Evolutionary conservation across 257 asterid species (phyloP).

Genomic region (Coffea canephora): DNA sequence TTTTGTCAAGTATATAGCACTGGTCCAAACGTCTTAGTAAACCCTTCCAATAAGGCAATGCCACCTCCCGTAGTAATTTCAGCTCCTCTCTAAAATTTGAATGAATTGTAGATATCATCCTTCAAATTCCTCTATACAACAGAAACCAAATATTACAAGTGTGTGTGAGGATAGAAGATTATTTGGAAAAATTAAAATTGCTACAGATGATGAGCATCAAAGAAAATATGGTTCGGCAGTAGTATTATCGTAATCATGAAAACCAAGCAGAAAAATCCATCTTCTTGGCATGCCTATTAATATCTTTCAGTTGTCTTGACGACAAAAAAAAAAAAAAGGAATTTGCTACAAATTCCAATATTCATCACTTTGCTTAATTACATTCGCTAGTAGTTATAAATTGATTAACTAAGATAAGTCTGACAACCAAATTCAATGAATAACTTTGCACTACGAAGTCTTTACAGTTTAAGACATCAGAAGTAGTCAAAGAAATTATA

Average conservation of each 20-base stretch:
- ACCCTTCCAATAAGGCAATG: not conserved
- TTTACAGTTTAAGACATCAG: not conserved
- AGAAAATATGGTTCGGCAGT: not conserved
- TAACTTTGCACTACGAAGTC: not conserved
- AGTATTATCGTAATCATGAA: not conserved
- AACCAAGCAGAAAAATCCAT: not conserved
- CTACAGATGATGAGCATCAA: not conserved
- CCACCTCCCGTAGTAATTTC: not conserved
- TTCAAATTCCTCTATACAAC: not conserved
- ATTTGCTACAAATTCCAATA: not conserved
- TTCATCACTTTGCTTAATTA: not conserved
- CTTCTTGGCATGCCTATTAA: not conserved
- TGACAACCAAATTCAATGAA: not conserved
- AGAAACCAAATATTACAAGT: not conserved
- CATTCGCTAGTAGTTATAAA: not conserved
- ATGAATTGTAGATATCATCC: not conserved
- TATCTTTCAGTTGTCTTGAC: not conserved
- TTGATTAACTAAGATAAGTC: too few relatives aligned
- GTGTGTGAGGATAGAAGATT: too few relatives aligned
- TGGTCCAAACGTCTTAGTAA: too few relatives aligned
- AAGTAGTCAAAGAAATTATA: not conserved
- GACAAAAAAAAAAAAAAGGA: not conserved
- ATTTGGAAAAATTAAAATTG: not conserved
- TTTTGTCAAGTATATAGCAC: not conserved
- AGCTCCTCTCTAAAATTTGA: not conserved